Evolutionary conservation across 2,329 filamentous ascomycete species (phyloP).

Genomic region (Colletotrichum orbiculare): DNA sequence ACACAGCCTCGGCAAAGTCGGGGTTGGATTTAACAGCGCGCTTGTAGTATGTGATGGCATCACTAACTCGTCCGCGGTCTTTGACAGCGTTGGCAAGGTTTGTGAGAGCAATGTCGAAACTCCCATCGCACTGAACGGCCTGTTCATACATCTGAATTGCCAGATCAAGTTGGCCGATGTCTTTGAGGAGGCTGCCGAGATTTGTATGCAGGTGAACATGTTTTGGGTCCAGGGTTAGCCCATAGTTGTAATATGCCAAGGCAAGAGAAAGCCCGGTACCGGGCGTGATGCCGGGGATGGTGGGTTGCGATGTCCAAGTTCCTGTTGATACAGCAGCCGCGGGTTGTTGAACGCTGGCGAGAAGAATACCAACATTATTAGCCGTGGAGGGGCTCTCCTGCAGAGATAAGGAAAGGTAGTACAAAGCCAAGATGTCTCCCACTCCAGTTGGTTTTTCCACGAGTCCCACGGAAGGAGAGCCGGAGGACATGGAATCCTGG

Average conservation of each 20-base stretch:
- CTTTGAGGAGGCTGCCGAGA: slow-evolving; percentile 92
- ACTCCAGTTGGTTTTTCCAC: slow-evolving; percentile 78
- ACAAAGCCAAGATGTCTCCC: slow-evolving; percentile 91
- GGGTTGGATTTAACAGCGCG: slow-evolving; percentile 92
- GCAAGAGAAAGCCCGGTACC: slow-evolving; percentile 91
- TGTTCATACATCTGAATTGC: slow-evolving; percentile 98
- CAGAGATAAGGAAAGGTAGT: slow-evolving; percentile 93
- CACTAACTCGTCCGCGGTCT: slow-evolving; percentile 90
- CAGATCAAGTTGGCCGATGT: slow-evolving; percentile 90
- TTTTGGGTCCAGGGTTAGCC: slow-evolving; percentile 83
- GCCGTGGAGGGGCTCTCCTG: slow-evolving; percentile 97
- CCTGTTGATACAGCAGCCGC: slow-evolving; percentile 45
- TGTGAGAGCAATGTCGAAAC: slow-evolving; percentile 95
- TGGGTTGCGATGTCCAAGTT: slow-evolving; percentile 42
- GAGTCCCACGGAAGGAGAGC: slow-evolving; percentile 64
- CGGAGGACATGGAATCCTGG: slow-evolving; percentile 91
- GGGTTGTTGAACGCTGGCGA: slow-evolving; percentile 89
- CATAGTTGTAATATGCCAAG: slow-evolving; percentile 95
- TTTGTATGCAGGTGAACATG: slow-evolving; percentile 99
- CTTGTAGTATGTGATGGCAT: slow-evolving; percentile 92
- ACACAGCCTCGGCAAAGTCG: slow-evolving; percentile 96
- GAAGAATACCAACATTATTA: slow-evolving; percentile 96
- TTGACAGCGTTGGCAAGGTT: slow-evolving; percentile 98
- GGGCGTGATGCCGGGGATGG: slow-evolving; percentile 81
- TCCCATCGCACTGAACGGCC: slow-evolving; percentile 90